A percentile compares a stretch with the other conserved stretches of the same genome.
These are phyloP conservation scores for Cladosporium sphaerospermum DNA, from an alignment of 2,329 filamentous ascomycete species.

Conservation along the genomic window DNA sequence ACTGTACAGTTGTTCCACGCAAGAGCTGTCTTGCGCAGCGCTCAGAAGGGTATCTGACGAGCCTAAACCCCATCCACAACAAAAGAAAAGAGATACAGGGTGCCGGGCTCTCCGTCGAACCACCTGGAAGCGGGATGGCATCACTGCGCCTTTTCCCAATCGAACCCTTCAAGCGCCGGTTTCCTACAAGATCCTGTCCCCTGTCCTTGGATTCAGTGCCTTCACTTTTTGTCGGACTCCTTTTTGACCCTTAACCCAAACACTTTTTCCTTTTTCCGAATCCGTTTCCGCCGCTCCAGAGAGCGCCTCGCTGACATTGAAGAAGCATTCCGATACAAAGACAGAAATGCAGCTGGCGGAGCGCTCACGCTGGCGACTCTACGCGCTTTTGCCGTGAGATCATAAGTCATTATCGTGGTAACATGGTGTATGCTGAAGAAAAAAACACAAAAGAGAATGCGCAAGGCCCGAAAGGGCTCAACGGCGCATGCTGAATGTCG, in stretches of 20 bases:
- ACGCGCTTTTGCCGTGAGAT: slow-evolving; percentile 11
- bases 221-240: neutral
- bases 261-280: neutral
- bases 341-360: slow-evolving; percentile 11
- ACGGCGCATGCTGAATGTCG: slow-evolving; percentile 17
- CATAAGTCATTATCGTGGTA: slow-evolving; percentile 12
- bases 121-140: neutral
- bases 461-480: slow-evolving; percentile 2
- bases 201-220: neutral
- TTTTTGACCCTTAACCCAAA: neutral
- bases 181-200: neutral
- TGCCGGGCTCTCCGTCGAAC: neutral
- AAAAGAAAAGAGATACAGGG: neutral
- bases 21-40: neutral
- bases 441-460: neutral
- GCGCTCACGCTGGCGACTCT: slow-evolving; percentile 9
- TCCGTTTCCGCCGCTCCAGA: neutral
- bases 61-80: neutral
- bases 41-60: slow-evolving; percentile 6
- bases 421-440: slow-evolving; percentile 7
- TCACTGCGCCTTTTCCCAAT: neutral
- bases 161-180: neutral
- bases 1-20: slow-evolving; percentile 2
- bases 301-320: slow-evolving; percentile 4
- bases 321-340: slow-evolving; percentile 8